Conservation (phyloP, 192 early-diverging fungal genomes). For the Anaeromyces robustus region DNA sequence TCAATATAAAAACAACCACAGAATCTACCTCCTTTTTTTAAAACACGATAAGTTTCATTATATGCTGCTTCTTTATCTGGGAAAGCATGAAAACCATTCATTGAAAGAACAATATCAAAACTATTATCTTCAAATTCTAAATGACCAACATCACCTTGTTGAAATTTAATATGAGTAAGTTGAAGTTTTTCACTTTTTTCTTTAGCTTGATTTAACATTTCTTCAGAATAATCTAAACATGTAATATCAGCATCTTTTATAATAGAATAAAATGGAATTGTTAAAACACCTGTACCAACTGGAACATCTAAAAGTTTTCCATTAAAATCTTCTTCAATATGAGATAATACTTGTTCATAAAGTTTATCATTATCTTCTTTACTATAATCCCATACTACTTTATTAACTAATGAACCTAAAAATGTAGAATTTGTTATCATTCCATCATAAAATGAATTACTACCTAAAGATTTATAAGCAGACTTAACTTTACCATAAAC, state of each 20-base stretch:
- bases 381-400: neutral
- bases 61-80: neutral
- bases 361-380: neutral
- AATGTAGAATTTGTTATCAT: neutral
- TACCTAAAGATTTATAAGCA: neutral
- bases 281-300: neutral
- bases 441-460: neutral
- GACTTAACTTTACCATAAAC: neutral
- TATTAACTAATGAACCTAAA: neutral
- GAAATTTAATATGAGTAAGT: neutral
- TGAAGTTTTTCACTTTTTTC: neutral
- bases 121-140: neutral
- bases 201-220: neutral
- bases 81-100: neutral
- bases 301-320: neutral
- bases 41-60: neutral
- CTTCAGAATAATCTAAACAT: neutral
- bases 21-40: neutral
- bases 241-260: neutral
- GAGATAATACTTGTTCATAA: neutral
- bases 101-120: neutral
- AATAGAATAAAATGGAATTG: neutral
- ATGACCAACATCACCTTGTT: neutral
- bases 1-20: neutral
- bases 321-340: neutral